phyloP scores from a whole-genome alignment of 2,329 filamentous ascomycete genomes.

The Fusarium irregulare region DNA sequence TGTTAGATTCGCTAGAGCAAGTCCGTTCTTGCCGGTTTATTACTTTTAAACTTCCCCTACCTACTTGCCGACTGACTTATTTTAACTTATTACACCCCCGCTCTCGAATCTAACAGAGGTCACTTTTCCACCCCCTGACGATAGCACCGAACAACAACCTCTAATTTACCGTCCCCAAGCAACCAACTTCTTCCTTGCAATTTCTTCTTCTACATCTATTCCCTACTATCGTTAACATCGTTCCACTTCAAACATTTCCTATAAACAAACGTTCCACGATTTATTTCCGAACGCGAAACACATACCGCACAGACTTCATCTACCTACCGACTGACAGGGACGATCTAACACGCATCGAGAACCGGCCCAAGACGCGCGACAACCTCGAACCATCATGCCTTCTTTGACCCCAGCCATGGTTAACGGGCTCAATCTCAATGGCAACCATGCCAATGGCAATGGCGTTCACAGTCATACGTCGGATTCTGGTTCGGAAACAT shows the following conservation, averaged over 20 bases:
- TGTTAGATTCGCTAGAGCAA: constrained; percentile 15
- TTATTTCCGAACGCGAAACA: constrained; percentile 2
- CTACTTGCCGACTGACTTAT: constrained; percentile 1
- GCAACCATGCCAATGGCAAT: constrained; percentile 28
- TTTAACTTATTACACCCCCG: constrained; percentile 40
- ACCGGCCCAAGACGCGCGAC: constrained; percentile 28
- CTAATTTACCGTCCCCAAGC: constrained; percentile 34
- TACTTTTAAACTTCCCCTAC: not conserved
- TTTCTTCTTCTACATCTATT: constrained; percentile 4
- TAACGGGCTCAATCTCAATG: constrained; percentile 43
- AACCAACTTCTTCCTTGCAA: constrained; percentile 22
- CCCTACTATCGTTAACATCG: constrained; percentile 2
- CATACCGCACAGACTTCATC: constrained; percentile 16
- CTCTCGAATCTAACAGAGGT: constrained; percentile 30
- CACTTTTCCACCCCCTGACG: constrained; percentile 40
- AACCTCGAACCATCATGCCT: constrained; percentile 34
- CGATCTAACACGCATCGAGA: constrained; percentile 18
- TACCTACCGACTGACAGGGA: constrained; percentile 9
- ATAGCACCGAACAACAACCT: constrained; percentile 26
- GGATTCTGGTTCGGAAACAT: constrained; percentile 44
- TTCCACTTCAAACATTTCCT: constrained; percentile 7
- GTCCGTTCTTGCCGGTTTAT: constrained; percentile 16
- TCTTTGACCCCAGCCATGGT: constrained; percentile 39
- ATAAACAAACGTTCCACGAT: not conserved
- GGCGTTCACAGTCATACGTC: constrained; percentile 32